Percentiles rank a stretch among this genome's conserved stretches.
These are phyloP conservation scores for Colletotrichum higginsianum DNA, from an alignment of 2,329 filamentous ascomycete species.

Conservation along the genomic window DNA sequence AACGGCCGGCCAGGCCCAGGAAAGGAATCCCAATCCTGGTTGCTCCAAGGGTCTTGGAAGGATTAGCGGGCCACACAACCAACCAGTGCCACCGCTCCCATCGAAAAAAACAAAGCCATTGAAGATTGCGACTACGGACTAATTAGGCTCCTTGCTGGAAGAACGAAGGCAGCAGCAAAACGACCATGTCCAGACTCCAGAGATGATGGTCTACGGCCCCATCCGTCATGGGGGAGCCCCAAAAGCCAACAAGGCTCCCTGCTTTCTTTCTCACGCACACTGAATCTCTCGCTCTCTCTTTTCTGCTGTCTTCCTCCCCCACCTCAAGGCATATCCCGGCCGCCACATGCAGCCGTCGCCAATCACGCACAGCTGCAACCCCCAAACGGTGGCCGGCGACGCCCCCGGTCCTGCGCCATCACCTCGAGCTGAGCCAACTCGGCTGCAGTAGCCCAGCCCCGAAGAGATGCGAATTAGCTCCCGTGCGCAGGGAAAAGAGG, in stretches of 20 bases:
- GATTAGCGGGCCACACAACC: background rate
- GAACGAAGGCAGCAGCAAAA: conserved; percentile 22
- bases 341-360: conserved; percentile 26
- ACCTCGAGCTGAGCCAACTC: conserved; percentile 36
- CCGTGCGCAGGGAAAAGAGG: background rate
- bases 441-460: conserved; percentile 31
- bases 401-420: conserved; percentile 35
- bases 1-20: background rate
- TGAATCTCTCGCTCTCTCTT: background rate
- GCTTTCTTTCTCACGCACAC: background rate
- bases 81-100: too few species aligned
- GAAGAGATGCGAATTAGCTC: background rate
- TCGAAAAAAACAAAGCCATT: background rate
- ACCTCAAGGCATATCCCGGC: conserved; percentile 23
- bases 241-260: conserved; percentile 7
- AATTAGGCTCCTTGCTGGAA: too few species aligned
- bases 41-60: background rate
- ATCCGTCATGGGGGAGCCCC: background rate
- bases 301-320: background rate
- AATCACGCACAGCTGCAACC: conserved; percentile 10
- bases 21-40: background rate
- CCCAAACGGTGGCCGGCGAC: conserved; percentile 8
- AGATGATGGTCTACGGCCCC: background rate
- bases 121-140: background rate
- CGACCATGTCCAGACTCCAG: background rate